phyloP scores from a whole-genome alignment of 371 early-diverging fungal species.

The Mortierella sp. region DNA sequence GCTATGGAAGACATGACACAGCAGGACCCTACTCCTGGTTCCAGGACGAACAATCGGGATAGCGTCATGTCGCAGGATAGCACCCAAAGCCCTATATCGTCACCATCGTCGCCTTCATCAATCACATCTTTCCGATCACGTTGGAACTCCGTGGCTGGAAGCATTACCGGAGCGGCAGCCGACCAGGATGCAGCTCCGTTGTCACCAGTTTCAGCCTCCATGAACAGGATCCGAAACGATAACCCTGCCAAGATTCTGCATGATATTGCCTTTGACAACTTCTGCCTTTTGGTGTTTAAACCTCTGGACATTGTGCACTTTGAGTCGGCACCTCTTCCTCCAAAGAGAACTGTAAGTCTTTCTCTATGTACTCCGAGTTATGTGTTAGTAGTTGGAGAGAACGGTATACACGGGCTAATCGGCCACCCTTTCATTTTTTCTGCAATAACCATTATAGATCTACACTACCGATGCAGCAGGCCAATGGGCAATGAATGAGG shows the following conservation, averaged over 20 bases:
- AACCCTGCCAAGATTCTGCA: slow-evolving; percentile 62
- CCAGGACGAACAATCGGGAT: slow-evolving; percentile 19
- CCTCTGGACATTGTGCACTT: slow-evolving; percentile 74
- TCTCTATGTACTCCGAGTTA: slow-evolving; percentile 2
- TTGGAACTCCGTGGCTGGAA: slow-evolving; percentile 29
- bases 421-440: background rate
- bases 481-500: slow-evolving; percentile 48
- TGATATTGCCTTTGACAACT: slow-evolving; percentile 81
- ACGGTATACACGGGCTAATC: too few species aligned
- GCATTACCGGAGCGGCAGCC: background rate
- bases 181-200: slow-evolving; percentile 14
- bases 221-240: slow-evolving; percentile 41
- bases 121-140: slow-evolving; percentile 50
- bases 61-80: slow-evolving; percentile 55
- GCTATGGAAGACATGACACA: slow-evolving; percentile 62
- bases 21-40: slow-evolving; percentile 13
- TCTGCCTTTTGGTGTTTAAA: slow-evolving; percentile 79
- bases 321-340: slow-evolving; percentile 65
- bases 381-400: background rate
- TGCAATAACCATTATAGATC: slow-evolving; percentile 23
- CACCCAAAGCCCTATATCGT: slow-evolving; percentile 30
- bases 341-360: slow-evolving; percentile 63
- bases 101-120: slow-evolving; percentile 50
- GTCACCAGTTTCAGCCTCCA: slow-evolving; percentile 12
- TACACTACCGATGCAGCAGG: slow-evolving; percentile 52